Evolutionary conservation across 257 asterid species (phyloP).

Genomic region (Solanum clarkiae): DNA sequence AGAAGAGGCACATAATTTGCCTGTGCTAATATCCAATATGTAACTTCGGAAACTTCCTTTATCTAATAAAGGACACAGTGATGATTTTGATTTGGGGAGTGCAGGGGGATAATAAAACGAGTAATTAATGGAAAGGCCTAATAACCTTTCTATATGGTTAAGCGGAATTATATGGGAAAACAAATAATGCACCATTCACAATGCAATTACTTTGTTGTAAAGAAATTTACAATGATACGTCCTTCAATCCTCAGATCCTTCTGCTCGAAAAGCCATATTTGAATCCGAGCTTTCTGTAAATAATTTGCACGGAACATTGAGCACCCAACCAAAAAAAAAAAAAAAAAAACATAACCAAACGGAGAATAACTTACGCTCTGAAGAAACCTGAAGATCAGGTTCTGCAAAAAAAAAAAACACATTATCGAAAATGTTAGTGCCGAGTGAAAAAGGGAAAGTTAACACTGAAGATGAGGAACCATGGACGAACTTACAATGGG

Average conservation of each 20-base stretch:
- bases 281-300: constrained; percentile 39
- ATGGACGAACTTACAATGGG: background rate
- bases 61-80: background rate
- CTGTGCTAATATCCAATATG: background rate
- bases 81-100: background rate
- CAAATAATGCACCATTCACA: background rate
- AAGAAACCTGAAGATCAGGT: constrained; percentile 56
- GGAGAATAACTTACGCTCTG: constrained; percentile 13
- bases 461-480: background rate
- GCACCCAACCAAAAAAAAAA: background rate
- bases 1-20: background rate
- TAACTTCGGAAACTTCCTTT: background rate
- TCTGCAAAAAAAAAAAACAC: background rate
- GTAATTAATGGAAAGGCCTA: background rate
- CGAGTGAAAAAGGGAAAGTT: background rate
- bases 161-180: background rate
- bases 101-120: background rate
- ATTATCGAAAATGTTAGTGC: background rate
- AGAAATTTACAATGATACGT: constrained; percentile 24
- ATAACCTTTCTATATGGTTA: background rate
- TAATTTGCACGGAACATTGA: background rate
- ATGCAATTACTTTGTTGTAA: background rate
- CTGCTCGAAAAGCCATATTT: constrained; percentile 68
- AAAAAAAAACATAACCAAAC: background rate
- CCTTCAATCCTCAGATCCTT: constrained; percentile 58